A percentile compares a stretch with the other conserved stretches of the same genome.
phyloP scores from a whole-genome alignment of 768 basidiomycete species.

The Favolaschia claudopus region DNA sequence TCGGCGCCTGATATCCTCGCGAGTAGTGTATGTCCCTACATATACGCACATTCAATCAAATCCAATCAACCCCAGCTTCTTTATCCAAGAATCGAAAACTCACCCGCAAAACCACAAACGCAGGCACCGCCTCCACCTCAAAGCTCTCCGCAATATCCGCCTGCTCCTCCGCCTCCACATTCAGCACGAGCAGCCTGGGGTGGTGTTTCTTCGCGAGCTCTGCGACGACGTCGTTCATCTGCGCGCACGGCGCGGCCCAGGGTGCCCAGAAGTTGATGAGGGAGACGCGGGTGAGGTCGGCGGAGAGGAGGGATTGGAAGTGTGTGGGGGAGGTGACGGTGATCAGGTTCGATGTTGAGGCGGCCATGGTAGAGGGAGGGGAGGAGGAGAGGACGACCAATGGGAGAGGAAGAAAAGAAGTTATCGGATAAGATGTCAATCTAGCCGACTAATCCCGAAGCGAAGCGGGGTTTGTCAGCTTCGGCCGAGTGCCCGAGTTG shows the following conservation, averaged over 20 bases:
- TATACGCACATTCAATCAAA: not conserved
- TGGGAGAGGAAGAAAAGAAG: too few relatives aligned
- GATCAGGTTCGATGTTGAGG: conserved; percentile 34
- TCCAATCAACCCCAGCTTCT: not conserved
- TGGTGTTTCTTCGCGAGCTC: conserved; percentile 81
- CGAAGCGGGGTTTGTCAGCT: too few relatives aligned
- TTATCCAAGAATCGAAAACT: conserved; percentile 24
- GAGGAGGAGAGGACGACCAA: not conserved
- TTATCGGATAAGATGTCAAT: too few relatives aligned
- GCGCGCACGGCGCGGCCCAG: conserved; percentile 90
- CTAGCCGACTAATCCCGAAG: too few relatives aligned
- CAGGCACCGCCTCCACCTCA: conserved; percentile 88
- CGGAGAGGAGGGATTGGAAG: conserved; percentile 76
- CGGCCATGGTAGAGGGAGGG: conserved; percentile 28
- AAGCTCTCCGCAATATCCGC: conserved; percentile 91
- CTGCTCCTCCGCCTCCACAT: conserved; percentile 87
- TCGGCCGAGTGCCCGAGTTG: too few relatives aligned
- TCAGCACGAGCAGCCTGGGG: conserved; percentile 71
- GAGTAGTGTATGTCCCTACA: conserved; percentile 88
- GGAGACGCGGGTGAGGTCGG: conserved; percentile 82
- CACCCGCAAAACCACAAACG: conserved; percentile 84
- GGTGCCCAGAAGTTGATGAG: conserved; percentile 94
- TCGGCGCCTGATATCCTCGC: conserved; percentile 83
- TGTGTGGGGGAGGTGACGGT: conserved; percentile 67
- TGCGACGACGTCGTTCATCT: conserved; percentile 82